These are phyloP conservation scores for Pilatotrama ljubarskyi DNA, from an alignment of 768 basidiomycete genomes.

Conservation along the genomic window DNA sequence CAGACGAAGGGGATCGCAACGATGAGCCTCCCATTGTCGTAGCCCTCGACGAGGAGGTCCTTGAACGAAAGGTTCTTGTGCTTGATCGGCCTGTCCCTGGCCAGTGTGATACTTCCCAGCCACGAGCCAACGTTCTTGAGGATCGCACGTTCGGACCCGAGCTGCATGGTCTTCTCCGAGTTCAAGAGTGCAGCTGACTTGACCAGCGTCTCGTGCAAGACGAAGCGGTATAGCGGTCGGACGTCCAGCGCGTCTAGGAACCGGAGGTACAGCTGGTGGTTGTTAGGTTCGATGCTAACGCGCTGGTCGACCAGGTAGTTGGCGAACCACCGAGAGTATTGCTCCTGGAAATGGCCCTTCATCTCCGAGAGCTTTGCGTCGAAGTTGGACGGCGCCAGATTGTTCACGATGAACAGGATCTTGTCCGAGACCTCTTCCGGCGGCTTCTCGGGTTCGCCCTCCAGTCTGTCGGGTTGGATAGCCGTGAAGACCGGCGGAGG, in stretches of 20 bases:
- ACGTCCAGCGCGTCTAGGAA: conserved; percentile 85
- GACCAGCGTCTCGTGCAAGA: conserved; percentile 91
- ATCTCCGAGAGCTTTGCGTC: conserved; percentile 87
- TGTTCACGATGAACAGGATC: conserved; percentile 97
- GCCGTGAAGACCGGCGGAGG: conserved; percentile 67
- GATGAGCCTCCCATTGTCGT: conserved; percentile 85
- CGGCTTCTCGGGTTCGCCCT: conserved; percentile 65
- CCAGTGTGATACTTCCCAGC: conserved; percentile 92
- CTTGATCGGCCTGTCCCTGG: conserved; percentile 88
- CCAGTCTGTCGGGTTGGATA: conserved; percentile 69
- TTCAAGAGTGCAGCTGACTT: conserved; percentile 88
- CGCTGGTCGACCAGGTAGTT: conserved; percentile 97
- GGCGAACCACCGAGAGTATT: conserved; percentile 93
- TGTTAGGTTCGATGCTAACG: conserved; percentile 94
- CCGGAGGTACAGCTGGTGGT: conserved; percentile 91
- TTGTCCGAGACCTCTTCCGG: conserved; percentile 89
- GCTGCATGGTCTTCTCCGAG: conserved; percentile 85
- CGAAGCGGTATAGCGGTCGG: conserved; percentile 64
- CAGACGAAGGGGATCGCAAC: conserved; percentile 98
- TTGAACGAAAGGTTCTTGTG: conserved; percentile 95
- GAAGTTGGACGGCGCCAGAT: conserved; percentile 92
- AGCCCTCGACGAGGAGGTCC: conserved; percentile 94
- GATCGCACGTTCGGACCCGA: conserved; percentile 78
- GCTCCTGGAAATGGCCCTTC: conserved; percentile 78
- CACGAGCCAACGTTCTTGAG: conserved; percentile 95